Percentiles rank a stretch among this genome's conserved stretches.
These are phyloP conservation scores for Apiotrichum gracile DNA, from an alignment of 1,284 basidiomycete species.

Conservation along the genomic window DNA sequence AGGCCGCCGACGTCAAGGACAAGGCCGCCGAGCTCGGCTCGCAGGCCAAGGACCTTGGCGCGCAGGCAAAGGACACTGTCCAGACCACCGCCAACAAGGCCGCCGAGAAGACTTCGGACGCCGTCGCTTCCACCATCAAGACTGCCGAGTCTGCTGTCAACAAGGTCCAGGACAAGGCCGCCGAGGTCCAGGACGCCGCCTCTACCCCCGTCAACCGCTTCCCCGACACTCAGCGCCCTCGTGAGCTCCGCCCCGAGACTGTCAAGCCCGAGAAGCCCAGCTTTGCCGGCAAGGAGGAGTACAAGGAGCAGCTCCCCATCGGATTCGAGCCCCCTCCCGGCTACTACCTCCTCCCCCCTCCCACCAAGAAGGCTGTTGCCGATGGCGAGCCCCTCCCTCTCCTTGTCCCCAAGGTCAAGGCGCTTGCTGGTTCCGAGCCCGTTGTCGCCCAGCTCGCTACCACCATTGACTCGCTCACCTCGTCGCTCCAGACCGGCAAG, in stretches of 20 bases:
- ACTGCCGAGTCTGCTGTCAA: background rate
- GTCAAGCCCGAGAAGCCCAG: constrained; percentile 39
- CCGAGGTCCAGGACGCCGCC: constrained; percentile 13
- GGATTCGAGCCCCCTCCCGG: constrained; percentile 89
- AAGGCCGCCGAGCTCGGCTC: constrained; percentile 14
- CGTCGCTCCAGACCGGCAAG: constrained; percentile 66
- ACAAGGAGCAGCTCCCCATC: constrained; percentile 68
- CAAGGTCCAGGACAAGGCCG: constrained; percentile 13
- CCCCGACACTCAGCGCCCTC: constrained; percentile 24
- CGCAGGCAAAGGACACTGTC: constrained; percentile 20
- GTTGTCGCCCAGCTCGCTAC: constrained; percentile 85
- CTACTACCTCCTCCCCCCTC: constrained; percentile 51
- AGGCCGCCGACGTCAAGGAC: constrained; percentile 18
- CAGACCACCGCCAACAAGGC: constrained; percentile 3
- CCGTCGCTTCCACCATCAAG: constrained; percentile 3
- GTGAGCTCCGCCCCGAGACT: constrained; percentile 43
- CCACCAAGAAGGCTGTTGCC: constrained; percentile 19
- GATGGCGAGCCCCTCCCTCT: constrained; percentile 56
- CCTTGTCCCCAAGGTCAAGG: constrained; percentile 72
- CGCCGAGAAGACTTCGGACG: constrained; percentile 20
- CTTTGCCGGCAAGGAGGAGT: constrained; percentile 53
- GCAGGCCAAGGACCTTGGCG: constrained; percentile 29
- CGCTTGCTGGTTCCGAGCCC: constrained; percentile 71
- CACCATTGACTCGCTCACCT: constrained; percentile 87
- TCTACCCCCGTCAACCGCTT: constrained; percentile 14